A percentile compares a stretch with the other conserved stretches of the same genome.
Evolutionary conservation across 2,329 filamentous ascomycete genomes (phyloP).

Genomic region (Fusarium cicatricum): DNA sequence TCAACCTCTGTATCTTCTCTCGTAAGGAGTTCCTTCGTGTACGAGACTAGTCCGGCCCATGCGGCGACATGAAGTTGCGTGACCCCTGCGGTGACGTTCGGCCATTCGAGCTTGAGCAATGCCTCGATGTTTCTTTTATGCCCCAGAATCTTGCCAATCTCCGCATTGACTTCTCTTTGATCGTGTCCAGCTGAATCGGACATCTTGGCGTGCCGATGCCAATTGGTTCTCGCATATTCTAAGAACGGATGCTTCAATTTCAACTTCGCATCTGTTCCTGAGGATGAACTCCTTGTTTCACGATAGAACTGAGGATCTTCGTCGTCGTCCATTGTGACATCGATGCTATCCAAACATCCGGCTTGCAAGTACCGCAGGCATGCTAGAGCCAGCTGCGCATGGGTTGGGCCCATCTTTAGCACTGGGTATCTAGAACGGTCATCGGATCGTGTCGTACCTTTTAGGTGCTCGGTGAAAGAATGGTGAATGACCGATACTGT

Average conservation of each 20-base stretch:
- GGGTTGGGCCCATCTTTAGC: conserved; percentile 7
- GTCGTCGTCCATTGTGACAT: neutral
- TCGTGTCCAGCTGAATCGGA: conserved; percentile 30
- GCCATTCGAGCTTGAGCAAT: conserved; percentile 24
- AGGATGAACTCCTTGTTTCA: too few species aligned
- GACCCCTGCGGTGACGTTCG: neutral
- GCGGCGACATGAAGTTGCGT: conserved; percentile 31
- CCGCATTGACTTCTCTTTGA: conserved; percentile 17
- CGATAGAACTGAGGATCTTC: too few species aligned
- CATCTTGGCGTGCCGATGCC: conserved; percentile 40
- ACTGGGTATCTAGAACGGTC: neutral
- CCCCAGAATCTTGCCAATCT: conserved; percentile 15
- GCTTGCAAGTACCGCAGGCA: conserved; percentile 21
- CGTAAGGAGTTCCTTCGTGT: conserved; percentile 27
- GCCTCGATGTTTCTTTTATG: conserved; percentile 9
- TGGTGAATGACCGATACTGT: conserved; percentile 29
- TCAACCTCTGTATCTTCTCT: conserved; percentile 17
- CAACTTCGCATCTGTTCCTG: neutral
- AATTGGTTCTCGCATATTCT: conserved; percentile 45
- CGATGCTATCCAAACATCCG: neutral
- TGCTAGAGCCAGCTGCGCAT: conserved; percentile 9
- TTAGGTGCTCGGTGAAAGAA: conserved; percentile 30
- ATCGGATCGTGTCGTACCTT: neutral
- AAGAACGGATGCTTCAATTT: conserved; percentile 40
- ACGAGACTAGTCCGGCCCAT: conserved; percentile 26